phyloP scores from a whole-genome alignment of 2,329 filamentous ascomycete genomes.

The Aspergillus pseudotamarii region DNA sequence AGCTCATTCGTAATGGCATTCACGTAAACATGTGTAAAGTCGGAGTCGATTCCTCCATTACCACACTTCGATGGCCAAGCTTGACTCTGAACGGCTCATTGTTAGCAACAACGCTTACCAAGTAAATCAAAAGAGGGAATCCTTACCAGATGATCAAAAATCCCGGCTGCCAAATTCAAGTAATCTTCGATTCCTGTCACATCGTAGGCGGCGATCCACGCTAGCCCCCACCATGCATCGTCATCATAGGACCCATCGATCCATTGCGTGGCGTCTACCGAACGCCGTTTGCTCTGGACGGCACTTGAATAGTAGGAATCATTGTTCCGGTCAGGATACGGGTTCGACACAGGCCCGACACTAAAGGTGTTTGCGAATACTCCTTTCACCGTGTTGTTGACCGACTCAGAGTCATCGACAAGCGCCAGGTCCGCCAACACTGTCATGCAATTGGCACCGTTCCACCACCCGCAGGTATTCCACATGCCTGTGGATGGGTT shows the following conservation, averaged over 20 bases:
- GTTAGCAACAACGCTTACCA: conserved; percentile 3
- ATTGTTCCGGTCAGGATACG: conserved; percentile 17
- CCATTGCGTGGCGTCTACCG: conserved; percentile 28
- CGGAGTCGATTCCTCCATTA: conserved; percentile 54
- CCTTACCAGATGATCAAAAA: conserved; percentile 52
- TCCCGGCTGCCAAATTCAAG: conserved; percentile 50
- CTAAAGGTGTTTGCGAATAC: conserved; percentile 51
- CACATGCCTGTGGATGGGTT: conserved; percentile 63
- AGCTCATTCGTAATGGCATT: conserved; percentile 62
- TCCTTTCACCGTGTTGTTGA: conserved; percentile 34
- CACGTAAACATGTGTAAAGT: conserved; percentile 47
- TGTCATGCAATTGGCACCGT: conserved; percentile 68
- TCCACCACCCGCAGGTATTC: conserved; percentile 72
- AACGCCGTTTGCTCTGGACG: background rate
- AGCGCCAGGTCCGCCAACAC: conserved; percentile 59
- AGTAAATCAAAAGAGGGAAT: background rate
- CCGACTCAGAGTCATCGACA: conserved; percentile 31
- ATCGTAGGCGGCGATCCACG: conserved; percentile 59
- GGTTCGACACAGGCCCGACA: conserved; percentile 24
- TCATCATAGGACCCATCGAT: conserved; percentile 52
- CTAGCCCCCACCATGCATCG: conserved; percentile 58
- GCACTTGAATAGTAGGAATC: conserved; percentile 4
- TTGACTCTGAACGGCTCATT: conserved; percentile 24
- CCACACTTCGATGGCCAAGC: conserved; percentile 48
- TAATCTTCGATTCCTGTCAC: conserved; percentile 50